phyloP scores from a whole-genome alignment of 2,329 filamentous ascomycete species.

The Penicillium oxalicum region DNA sequence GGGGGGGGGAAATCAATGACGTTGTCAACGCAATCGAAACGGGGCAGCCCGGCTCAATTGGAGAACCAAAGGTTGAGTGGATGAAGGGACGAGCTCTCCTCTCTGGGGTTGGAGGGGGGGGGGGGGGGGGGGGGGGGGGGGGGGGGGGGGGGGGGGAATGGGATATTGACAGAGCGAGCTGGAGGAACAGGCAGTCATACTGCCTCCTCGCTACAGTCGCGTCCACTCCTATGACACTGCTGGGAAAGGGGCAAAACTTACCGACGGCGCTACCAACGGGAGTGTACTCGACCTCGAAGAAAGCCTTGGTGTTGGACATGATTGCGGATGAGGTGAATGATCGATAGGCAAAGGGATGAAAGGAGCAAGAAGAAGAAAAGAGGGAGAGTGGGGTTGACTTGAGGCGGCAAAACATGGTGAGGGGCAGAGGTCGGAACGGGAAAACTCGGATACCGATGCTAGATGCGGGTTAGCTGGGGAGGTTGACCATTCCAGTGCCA shows the following conservation, averaged over 20 bases:
- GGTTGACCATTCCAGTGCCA: neutral
- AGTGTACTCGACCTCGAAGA: slow-evolving; percentile 66
- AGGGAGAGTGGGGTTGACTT: slow-evolving; percentile 42
- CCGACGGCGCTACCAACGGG: slow-evolving; percentile 27
- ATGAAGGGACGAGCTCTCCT: neutral
- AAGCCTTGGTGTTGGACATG: slow-evolving; percentile 67
- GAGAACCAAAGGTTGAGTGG: slow-evolving; percentile 1
- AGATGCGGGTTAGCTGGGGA: slow-evolving; percentile 17
- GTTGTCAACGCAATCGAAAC: slow-evolving; percentile 8
- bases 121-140: slow-evolving; percentile 7
- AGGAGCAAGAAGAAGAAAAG: slow-evolving; percentile 37
- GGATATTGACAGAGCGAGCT: too few species aligned
- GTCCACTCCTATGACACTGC: neutral
- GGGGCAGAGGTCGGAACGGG: slow-evolving; percentile 28
- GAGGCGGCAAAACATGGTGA: slow-evolving; percentile 41
- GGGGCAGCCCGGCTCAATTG: slow-evolving; percentile 18
- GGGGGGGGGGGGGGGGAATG: slow-evolving; percentile 3
- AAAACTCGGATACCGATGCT: slow-evolving; percentile 21
- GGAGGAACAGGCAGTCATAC: too few species aligned
- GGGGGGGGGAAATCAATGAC: slow-evolving; percentile 9
- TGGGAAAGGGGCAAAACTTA: slow-evolving; percentile 21
- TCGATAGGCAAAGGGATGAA: slow-evolving; percentile 24
- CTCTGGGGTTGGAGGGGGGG: neutral
- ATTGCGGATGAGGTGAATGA: slow-evolving; percentile 55
- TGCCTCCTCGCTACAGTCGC: too few species aligned